Evolutionary conservation across 2,329 filamentous ascomycete species (phyloP), one percentile per base, ranked within the genome.

Genomic region (Penicillium sp.): DNA sequence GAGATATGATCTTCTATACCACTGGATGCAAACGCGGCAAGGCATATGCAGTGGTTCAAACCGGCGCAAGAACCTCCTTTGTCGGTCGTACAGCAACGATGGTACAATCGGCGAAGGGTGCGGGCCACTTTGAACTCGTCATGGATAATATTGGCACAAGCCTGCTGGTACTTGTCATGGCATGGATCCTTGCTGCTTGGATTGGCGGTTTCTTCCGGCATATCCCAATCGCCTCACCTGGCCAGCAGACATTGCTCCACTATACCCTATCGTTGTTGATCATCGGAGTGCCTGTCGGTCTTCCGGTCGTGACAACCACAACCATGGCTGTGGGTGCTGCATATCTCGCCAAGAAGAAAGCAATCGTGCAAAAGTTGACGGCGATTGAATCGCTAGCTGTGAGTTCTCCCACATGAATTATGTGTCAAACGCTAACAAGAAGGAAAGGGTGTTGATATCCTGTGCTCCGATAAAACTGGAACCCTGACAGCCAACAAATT

Each of bases 381-480:
- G 88, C 88, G 49, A 91, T 91, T 61, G 88, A 91, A 75, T 91
- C 88, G 29, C 79, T 89, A 51, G 87, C 87, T 65, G 85, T 77
- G 71, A 52, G 74, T 68, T 5, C 4, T n/a, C 16, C 38, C 13
- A 24, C 16, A 24, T 14, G 9, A 4, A 29, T 1, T 29, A 5
- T 38, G 2, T 21, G 2, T 34, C 32, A 46, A n/a, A 57, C 43
- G 38, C 53, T 57, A 53, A 65, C 56, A 42, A 27, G 46, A 14
- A n/a, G 13, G 4, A 14, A 18, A 77, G 72, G 76, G 88, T 79
- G 88, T 91, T 57, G 87, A 91, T 71, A 86, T 91, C 63, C 82
- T 91, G 62, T 92, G 88, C 78, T 91, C 89, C 58, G 89, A 92
- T 75, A 91, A 92, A 80, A 91, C 89, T 9, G 89, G 89, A 76